Evolutionary conservation across 2,329 filamentous ascomycete species (phyloP).

Genomic region (Botryotinia narcissicola): DNA sequence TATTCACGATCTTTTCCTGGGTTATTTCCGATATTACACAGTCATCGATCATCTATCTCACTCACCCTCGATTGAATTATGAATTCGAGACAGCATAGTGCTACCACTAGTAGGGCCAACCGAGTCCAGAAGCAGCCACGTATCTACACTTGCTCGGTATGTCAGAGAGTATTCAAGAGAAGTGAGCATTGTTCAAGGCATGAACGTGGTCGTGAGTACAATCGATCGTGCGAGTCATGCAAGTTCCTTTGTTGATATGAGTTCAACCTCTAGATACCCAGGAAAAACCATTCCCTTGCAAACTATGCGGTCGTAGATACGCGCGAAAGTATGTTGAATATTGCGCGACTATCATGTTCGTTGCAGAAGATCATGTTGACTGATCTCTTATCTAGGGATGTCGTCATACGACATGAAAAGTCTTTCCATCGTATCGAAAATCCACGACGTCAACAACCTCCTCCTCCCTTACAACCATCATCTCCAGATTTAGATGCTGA

Average conservation of each 20-base stretch:
- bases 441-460: conserved; percentile 20
- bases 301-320: conserved; percentile 19
- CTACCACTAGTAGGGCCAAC: conserved; percentile 7
- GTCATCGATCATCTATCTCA: neutral
- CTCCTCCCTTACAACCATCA: conserved; percentile 9
- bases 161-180: conserved; percentile 16
- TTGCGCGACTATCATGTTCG: neutral
- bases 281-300: conserved; percentile 22
- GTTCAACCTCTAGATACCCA: conserved; percentile 16
- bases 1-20: neutral
- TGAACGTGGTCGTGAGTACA: conserved; percentile 21
- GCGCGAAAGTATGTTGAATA: conserved; percentile 19
- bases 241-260: conserved; percentile 13
- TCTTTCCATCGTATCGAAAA: conserved; percentile 20
- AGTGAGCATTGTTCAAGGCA: conserved; percentile 23
- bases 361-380: neutral
- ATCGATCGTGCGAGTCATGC: neutral
- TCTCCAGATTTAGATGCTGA: conserved; percentile 16
- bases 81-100: conserved; percentile 20
- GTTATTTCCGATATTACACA: neutral
- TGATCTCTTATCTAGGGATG: conserved; percentile 15
- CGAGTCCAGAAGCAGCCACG: conserved; percentile 18
- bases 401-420: conserved; percentile 23
- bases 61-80: conserved; percentile 11
- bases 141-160: conserved; percentile 21